These are phyloP conservation scores for Clarireedia monteithiana DNA, from an alignment of 2,329 filamentous ascomycete genomes.

Conservation along the genomic window DNA sequence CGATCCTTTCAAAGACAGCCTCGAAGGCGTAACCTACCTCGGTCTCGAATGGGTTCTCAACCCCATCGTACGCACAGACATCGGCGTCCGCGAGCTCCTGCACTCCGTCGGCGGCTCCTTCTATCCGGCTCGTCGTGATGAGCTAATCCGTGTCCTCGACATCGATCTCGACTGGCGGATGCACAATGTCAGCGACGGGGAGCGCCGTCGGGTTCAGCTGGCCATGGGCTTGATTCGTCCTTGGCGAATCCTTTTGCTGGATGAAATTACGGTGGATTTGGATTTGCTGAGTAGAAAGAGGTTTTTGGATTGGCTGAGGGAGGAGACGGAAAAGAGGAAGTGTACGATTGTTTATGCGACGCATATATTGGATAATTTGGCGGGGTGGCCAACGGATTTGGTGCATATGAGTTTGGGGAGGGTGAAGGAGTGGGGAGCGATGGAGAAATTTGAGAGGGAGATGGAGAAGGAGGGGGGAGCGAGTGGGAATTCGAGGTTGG, in stretches of 20 bases:
- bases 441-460: conserved; percentile 53
- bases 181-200: conserved; percentile 91
- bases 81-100: conserved; percentile 81
- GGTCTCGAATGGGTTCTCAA: conserved; percentile 98
- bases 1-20: conserved; percentile 83
- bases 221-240: conserved; percentile 91
- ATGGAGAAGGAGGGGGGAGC: conserved; percentile 40
- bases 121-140: conserved; percentile 75
- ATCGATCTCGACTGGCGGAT: conserved; percentile 91
- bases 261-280: conserved; percentile 95
- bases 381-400: conserved; percentile 89
- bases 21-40: conserved; percentile 94
- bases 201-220: conserved; percentile 83
- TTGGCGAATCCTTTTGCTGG: conserved; percentile 84
- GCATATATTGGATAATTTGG: conserved; percentile 92
- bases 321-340: conserved; percentile 71
- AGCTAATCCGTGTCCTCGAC: conserved; percentile 81
- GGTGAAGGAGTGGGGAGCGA: conserved; percentile 77
- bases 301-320: conserved; percentile 79
- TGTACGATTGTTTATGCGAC: conserved; percentile 97
- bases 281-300: conserved; percentile 79
- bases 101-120: conserved; percentile 77
- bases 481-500: conserved; percentile 73
- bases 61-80: conserved; percentile 90
- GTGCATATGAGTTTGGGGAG: conserved; percentile 90